A percentile compares a stretch with the other conserved stretches of the same genome.
Evolutionary conservation across 2,329 filamentous ascomycete species (phyloP).

Genomic region (Ceratocystiopsis minuta): DNA sequence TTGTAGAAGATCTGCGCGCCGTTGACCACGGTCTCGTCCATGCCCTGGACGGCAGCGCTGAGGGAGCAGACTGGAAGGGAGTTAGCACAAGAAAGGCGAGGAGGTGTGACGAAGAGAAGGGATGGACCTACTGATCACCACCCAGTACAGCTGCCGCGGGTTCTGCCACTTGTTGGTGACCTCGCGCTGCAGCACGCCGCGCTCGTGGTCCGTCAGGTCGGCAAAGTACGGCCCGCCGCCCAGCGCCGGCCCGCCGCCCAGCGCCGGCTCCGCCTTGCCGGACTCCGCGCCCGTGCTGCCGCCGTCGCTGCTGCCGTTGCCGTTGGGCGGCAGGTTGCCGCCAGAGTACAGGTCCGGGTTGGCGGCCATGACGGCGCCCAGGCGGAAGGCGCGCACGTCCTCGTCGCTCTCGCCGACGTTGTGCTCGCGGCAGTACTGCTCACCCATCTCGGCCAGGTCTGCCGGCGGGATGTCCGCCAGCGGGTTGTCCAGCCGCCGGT

Average conservation of each 20-base stretch:
- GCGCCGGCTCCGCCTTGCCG: neutral
- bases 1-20: conserved; percentile 50
- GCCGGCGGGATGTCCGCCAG: conserved; percentile 22
- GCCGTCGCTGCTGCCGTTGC: too few relatives aligned
- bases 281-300: neutral
- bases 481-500: conserved; percentile 20
- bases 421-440: conserved; percentile 33
- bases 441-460: conserved; percentile 36
- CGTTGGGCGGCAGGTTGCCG: neutral
- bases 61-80: conserved; percentile 33
- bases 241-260: neutral
- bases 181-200: conserved; percentile 38
- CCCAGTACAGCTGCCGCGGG: conserved; percentile 43
- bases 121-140: conserved; percentile 27
- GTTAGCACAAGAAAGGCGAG: too few relatives aligned
- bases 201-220: conserved; percentile 40
- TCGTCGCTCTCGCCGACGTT: conserved; percentile 31
- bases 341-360: conserved; percentile 30
- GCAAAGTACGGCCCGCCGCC: conserved; percentile 10
- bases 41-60: conserved; percentile 52
- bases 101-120: too few relatives aligned
- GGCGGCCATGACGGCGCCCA: conserved; percentile 40
- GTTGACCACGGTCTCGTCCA: conserved; percentile 55
- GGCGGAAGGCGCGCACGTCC: conserved; percentile 32
- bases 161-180: conserved; percentile 51